Evolutionary conservation across 768 basidiomycete genomes (phyloP).

Genomic region (Rhodosporidiobolus sp.): DNA sequence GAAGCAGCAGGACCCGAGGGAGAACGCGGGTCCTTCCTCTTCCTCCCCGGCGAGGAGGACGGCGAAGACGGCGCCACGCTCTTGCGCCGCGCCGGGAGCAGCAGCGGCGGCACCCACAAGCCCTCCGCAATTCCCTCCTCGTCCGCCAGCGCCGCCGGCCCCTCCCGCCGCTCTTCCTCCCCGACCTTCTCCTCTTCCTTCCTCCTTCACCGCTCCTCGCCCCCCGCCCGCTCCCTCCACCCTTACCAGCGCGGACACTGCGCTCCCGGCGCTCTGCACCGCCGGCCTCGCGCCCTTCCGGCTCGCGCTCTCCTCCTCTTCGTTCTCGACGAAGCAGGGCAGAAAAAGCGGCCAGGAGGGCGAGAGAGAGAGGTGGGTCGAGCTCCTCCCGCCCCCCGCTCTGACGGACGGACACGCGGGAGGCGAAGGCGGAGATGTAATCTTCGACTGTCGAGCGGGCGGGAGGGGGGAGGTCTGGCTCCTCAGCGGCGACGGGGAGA

Average conservation of each 20-base stretch:
- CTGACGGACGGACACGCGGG: background rate
- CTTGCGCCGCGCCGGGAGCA: too few species aligned
- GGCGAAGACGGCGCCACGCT: too few species aligned
- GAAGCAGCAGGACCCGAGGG: too few species aligned
- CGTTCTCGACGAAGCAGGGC: background rate
- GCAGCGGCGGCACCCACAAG: too few species aligned
- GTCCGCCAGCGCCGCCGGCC: background rate
- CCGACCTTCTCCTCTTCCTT: too few species aligned
- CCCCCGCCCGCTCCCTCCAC: background rate
- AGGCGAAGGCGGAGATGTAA: background rate
- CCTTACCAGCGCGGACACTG: too few species aligned
- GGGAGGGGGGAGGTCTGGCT: background rate
- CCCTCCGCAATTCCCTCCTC: too few species aligned
- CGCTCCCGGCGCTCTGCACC: background rate
- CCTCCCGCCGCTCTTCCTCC: too few species aligned
- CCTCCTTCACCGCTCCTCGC: background rate
- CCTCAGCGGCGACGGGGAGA: background rate
- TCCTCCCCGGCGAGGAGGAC: too few species aligned
- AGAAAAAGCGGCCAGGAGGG: background rate
- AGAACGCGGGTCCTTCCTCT: too few species aligned
- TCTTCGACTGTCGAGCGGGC: background rate
- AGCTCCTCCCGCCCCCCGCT: background rate
- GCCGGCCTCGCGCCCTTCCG: background rate
- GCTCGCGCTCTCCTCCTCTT: background rate
- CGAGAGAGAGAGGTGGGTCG: background rate